Evolutionary conservation across 1,284 basidiomycete genomes (phyloP), one percentile per base, ranked within the genome.

Genomic region (Malassezia caprae): DNA sequence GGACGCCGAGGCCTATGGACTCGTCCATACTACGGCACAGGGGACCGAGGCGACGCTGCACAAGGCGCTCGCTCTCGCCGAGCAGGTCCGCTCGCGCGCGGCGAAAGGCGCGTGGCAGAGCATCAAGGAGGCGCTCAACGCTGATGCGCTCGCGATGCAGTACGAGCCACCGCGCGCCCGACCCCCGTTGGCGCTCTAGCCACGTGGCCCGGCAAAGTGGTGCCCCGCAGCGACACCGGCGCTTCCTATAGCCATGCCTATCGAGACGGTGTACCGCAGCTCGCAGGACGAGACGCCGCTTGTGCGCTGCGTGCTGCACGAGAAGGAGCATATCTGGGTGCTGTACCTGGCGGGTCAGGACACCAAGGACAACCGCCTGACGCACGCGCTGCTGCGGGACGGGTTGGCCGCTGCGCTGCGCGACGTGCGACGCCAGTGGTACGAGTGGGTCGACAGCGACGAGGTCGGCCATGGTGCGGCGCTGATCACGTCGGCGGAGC

Each of bases 371-470:
- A 86, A 81, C 65, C 82, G 87, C 13, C 76, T 89, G 39, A 85
- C 84, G 0, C 77, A 79, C 34, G 73, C 75, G 6, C 77, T 88
- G 50, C 60, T 68, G 49, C 78, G 81, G 51, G 75, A 79, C n/a
- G 86, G 80, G 0, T 65, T 89, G 26, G 78, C 81, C 54, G 84
- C 85, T 19, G 85, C 87, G 2, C 78, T 94, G 32, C 83, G 88
- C 64, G 74, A 78, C 12, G 85, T 93, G 8, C 88, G 93, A 75
- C 76, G 77, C 21, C 80, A 86, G 62, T 96, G 90, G 90, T 78
- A 84, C 32, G 75, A 77, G 23, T 59, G 63, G 52, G 55, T 65
- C 15, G 44, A 45, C 6, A 52, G 58, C 0, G 64, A 61, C 8
- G 56, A 61, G n/a, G 54, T 53, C 15, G 48, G 46, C 13, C 19